Evolutionary conservation across 805 yeast species (phyloP).

Genomic region (Candida sithepensis): DNA sequence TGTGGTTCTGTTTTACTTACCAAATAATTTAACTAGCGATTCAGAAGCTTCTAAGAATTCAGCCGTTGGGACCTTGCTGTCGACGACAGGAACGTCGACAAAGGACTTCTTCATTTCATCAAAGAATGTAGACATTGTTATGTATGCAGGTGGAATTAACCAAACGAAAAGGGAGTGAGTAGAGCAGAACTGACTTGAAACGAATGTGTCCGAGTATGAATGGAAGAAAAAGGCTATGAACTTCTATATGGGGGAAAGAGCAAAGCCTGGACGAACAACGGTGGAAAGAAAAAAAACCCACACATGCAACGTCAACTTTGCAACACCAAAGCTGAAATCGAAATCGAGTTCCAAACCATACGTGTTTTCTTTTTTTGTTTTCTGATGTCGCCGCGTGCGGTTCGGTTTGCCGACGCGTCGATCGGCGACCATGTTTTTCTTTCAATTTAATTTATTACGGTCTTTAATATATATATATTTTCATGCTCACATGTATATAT

Average conservation of each 20-base stretch:
- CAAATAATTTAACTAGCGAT: slow-evolving; percentile 78
- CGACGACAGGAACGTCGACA: slow-evolving; percentile 65
- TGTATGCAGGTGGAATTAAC: not conserved
- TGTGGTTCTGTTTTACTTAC: too few relatives aligned
- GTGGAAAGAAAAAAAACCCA: not conserved
- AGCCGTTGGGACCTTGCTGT: slow-evolving; percentile 64
- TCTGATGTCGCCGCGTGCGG: too few relatives aligned
- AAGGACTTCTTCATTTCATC: slow-evolving; percentile 74
- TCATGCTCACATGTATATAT: not conserved
- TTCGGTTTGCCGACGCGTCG: not conserved
- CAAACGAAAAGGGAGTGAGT: not conserved
- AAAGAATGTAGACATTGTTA: slow-evolving; percentile 69
- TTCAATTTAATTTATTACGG: too few relatives aligned
- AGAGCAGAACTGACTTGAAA: not conserved
- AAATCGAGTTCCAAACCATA: slow-evolving; percentile 2
- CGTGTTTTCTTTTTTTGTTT: slow-evolving; percentile 10
- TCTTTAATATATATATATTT: too few relatives aligned
- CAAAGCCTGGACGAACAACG: too few relatives aligned
- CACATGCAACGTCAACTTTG: too few relatives aligned
- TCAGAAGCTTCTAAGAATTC: slow-evolving; percentile 81
- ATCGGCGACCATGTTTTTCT: too few relatives aligned
- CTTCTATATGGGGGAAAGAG: not conserved
- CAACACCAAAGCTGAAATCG: not conserved
- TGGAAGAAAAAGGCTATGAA: too few relatives aligned
- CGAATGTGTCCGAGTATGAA: too few relatives aligned